A percentile compares a stretch with the other conserved stretches of the same genome.
These are phyloP conservation scores for Suillus bovinus DNA, from an alignment of 768 basidiomycete genomes.

Conservation along the genomic window DNA sequence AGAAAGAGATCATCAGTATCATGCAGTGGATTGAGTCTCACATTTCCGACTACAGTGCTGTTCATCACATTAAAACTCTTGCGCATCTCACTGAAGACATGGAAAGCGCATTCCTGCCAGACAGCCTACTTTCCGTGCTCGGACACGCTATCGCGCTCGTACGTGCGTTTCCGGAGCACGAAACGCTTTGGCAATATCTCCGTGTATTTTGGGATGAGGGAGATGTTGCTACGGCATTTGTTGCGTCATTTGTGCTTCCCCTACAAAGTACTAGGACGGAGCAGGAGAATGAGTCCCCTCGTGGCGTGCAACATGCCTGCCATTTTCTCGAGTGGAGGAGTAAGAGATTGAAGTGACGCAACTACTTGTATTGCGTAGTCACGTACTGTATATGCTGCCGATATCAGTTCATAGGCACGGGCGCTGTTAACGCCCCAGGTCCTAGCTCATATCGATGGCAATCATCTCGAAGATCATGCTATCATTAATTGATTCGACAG, in stretches of 20 bases:
- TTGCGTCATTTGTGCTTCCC: neutral
- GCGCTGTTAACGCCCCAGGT: neutral
- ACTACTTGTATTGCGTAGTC: neutral
- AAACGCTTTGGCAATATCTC: slow-evolving; percentile 66
- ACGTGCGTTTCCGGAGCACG: slow-evolving; percentile 52
- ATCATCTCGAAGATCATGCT: neutral
- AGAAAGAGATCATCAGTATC: slow-evolving; percentile 38
- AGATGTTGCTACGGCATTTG: neutral
- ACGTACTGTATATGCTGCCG: neutral
- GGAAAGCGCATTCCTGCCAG: slow-evolving; percentile 17
- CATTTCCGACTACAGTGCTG: slow-evolving; percentile 66
- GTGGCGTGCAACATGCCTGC: slow-evolving; percentile 71
- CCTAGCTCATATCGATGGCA: neutral
- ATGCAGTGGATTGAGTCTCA: slow-evolving; percentile 61
- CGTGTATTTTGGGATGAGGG: slow-evolving; percentile 26
- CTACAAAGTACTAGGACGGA: neutral
- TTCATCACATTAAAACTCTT: slow-evolving; percentile 53
- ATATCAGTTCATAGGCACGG: neutral
- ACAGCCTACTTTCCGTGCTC: slow-evolving; percentile 11
- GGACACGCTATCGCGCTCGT: slow-evolving; percentile 53
- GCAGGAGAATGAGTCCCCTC: slow-evolving; percentile 46
- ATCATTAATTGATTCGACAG: too few species aligned
- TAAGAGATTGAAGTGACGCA: neutral
- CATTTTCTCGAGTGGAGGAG: slow-evolving; percentile 52
- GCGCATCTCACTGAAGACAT: slow-evolving; percentile 14